These are phyloP conservation scores for Botryotinia globosa DNA, from an alignment of 2,329 filamentous ascomycete species.

Conservation along the genomic window DNA sequence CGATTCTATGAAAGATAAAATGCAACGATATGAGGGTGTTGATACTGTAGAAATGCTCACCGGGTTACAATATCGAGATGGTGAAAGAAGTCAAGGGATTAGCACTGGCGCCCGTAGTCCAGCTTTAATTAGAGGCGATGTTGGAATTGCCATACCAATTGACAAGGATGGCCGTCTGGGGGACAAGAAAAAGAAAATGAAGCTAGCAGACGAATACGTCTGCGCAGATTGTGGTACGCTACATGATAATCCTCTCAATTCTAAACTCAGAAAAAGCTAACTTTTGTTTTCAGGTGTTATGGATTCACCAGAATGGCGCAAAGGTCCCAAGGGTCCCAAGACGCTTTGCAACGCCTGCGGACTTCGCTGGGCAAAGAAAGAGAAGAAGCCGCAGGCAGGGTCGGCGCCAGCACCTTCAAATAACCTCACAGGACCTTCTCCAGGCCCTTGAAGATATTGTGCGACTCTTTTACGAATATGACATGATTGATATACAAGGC, in stretches of 20 bases:
- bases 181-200: conserved; percentile 84
- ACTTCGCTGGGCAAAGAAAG: conserved; percentile 71
- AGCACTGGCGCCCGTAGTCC: conserved; percentile 82
- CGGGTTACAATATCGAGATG: conserved; percentile 80
- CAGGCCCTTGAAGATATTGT: not conserved
- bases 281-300: conserved; percentile 58
- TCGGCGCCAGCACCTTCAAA: not conserved
- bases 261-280: conserved; percentile 8
- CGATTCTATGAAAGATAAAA: conserved; percentile 80
- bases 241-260: not conserved
- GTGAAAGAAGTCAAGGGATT: conserved; percentile 82
- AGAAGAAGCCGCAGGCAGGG: conserved; percentile 60
- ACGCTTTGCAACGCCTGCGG: conserved; percentile 96
- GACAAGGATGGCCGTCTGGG: conserved; percentile 71
- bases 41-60: conserved; percentile 94
- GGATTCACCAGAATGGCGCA: conserved; percentile 94
- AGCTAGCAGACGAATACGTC: conserved; percentile 82
- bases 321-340: conserved; percentile 88
- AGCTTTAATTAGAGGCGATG: conserved; percentile 78
- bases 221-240: conserved; percentile 84
- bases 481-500: conserved; percentile 8
- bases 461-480: conserved; percentile 14
- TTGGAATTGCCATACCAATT: conserved; percentile 77
- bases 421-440: not conserved
- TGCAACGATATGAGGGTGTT: conserved; percentile 75